Base-by-base conservation (phyloP, 352 stramenopile genomes). In the Globisporangium lucens region DNA sequence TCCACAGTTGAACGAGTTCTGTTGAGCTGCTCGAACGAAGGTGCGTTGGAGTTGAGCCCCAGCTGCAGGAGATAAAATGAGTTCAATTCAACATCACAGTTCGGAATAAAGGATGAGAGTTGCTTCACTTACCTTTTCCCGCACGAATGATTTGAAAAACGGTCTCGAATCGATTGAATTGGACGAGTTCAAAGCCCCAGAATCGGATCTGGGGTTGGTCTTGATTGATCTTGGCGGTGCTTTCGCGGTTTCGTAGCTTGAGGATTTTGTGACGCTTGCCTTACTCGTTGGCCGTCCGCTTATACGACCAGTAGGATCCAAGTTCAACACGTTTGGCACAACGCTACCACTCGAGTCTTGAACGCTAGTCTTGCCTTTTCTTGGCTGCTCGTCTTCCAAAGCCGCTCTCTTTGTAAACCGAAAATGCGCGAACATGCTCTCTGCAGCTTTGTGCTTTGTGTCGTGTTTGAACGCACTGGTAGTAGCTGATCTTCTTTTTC, bases 91-190 rank as follows among this genome's bases (percentile, higher is more conserved):
- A 4, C 36, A 52, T 2, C 20, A 2, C 13, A 13, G 53, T 30
- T 41, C 10, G 20, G 36, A 27, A n/a, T 65, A 20, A 29, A 49
- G n/a, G 46, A 33, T 10, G 4, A 2, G 17, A 17, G 20, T 33
- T 20, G n/a, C 17, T 17, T n/a, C 4, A n/a, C 35, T 33, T 51
- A 73, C 67, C 55, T 73, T 70, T 47, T 73, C 49, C 15, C 49
- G 61, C 63, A 73, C 10, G 55, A 70, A 70, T 51, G 63, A 56
- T 24, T 63, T 30, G 49, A 70, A 73, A 27, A 71, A 73, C 13
- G 67, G 67, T 5, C 35, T 63, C 24, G 65, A 69, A 27, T 53
- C 10, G 27, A 69, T 61, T 3, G 64, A 53, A 6, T 67, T 30
- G 13, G n/a, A 22, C 10, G 24, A 13, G 17, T n/a, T 56, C 27